Conservation (phyloP, 2,329 filamentous ascomycete genomes). For the Calonectria hawksworthii region DNA sequence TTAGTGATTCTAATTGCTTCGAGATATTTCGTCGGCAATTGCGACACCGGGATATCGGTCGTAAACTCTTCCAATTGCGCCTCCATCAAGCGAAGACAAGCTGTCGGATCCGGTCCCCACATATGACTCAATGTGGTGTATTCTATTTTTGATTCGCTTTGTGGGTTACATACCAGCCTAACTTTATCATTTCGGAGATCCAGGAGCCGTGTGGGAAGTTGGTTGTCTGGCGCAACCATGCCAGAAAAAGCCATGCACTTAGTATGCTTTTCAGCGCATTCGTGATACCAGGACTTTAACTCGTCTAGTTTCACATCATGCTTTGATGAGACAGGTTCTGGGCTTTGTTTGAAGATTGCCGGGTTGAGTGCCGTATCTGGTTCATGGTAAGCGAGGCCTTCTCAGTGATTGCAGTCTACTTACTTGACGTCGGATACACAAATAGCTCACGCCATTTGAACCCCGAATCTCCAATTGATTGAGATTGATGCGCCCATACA, state of each 20-base stretch:
- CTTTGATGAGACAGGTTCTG: slow-evolving; percentile 21
- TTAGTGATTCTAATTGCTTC: slow-evolving; percentile 16
- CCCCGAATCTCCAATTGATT: neutral
- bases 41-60: slow-evolving; percentile 5
- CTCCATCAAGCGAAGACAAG: slow-evolving; percentile 13
- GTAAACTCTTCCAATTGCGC: neutral
- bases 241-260: slow-evolving; percentile 20
- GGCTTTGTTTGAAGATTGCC: neutral
- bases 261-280: slow-evolving; percentile 3
- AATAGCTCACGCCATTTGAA: slow-evolving; percentile 7
- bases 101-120: slow-evolving; percentile 20
- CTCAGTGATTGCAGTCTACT: neutral
- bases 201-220: slow-evolving; percentile 16
- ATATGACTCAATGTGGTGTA: slow-evolving; percentile 29
- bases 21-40: slow-evolving; percentile 14
- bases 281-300: neutral
- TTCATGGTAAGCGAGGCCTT: neutral
- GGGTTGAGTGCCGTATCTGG: neutral
- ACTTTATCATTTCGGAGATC: slow-evolving; percentile 16
- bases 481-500: neutral
- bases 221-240: slow-evolving; percentile 17
- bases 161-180: slow-evolving; percentile 11
- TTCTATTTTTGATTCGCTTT: neutral
- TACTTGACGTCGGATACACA: slow-evolving; percentile 27
- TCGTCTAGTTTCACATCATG: neutral